Base-by-base conservation (phyloP, 2,329 filamentous ascomycete genomes). In the Endothia cerciana region DNA sequence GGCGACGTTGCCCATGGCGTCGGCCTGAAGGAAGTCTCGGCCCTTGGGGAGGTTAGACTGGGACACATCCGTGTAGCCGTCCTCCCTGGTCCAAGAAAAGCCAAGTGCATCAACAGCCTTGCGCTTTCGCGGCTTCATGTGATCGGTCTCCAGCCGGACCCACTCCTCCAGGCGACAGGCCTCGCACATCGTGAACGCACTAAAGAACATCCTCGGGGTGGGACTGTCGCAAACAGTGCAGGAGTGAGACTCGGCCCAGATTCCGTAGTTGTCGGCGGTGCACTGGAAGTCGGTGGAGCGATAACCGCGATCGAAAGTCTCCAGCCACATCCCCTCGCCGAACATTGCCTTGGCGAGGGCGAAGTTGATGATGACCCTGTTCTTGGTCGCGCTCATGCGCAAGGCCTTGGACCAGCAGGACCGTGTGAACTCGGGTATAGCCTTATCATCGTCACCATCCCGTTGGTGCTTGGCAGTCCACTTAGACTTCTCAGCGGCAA, bases 271-370 rank as follows among this genome's bases (percentile, higher is more conserved):
- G 36, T n/a, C 4, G 22, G 41, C 30, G 0, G 28, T 45, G 4
- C 57, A 56, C 36, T 63, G 64, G 4, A 56, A 36, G 15, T 45
- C 40, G 43, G 56, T 58, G 1, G 66, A 66, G 2, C 43, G 41
- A 8, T 22, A 10, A 19, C 64, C 61, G 51, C 60, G 58, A 47
- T 65, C 65, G 10, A 45, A 36, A 13, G 59, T 60, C 64, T 68
- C 64, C 15, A 65, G 47, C 25, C 45, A 58, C 25, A 57, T 41
- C 1, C 60, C 45, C 3, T 68, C 45, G 13, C 66, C 66, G 28
- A 57, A 68, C 4, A 60, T 45, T 49, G 66, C 62, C 33, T 63
- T 49, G 3, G 64, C 66, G 7, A 63, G 57, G 11, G 38, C 13
- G 28, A 62, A 59, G 17, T 63, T 45, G 43, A 55, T 47, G 33